Conservation (phyloP, 139 green algal species). For the Limnomonas spitsbergensis region DNA sequence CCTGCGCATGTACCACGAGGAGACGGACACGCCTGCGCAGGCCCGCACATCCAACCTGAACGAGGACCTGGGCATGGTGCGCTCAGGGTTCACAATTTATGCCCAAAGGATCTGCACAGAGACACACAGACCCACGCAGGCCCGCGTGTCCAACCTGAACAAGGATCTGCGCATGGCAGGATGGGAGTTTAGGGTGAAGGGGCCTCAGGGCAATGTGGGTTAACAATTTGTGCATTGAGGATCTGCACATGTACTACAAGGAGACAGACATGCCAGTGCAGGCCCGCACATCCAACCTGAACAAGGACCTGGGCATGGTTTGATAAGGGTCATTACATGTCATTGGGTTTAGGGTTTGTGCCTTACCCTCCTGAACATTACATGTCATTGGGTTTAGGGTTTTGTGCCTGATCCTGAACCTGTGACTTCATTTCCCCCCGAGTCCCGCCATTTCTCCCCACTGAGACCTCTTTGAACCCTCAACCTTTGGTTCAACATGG, state of each 20-base stretch:
- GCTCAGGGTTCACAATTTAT: no score
- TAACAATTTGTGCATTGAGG: no score
- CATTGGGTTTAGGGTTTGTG: no score
- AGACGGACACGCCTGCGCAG: slow-evolving; percentile 64
- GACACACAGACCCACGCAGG: background rate
- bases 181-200: slow-evolving; percentile 42
- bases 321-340: no score
- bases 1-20: slow-evolving; percentile 71
- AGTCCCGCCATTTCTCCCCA: no score
- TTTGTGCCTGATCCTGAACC: no score
- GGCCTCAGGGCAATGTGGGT: no score
- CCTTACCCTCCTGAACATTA: background rate
- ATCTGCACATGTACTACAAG: no score
- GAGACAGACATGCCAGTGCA: slow-evolving; percentile 10
- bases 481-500: no score
- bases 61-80: slow-evolving; percentile 93
- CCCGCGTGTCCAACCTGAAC: background rate
- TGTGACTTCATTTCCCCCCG: no score
- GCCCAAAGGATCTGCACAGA: slow-evolving; percentile 12
- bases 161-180: background rate
- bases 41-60: slow-evolving; percentile 94
- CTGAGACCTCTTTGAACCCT: no score
- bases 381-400: no score
- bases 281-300: slow-evolving; percentile 78
- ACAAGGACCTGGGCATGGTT: slow-evolving; percentile 81